Evolutionary conservation across 2,329 filamentous ascomycete genomes (phyloP).

Genomic region (Fusarium cicatricum): DNA sequence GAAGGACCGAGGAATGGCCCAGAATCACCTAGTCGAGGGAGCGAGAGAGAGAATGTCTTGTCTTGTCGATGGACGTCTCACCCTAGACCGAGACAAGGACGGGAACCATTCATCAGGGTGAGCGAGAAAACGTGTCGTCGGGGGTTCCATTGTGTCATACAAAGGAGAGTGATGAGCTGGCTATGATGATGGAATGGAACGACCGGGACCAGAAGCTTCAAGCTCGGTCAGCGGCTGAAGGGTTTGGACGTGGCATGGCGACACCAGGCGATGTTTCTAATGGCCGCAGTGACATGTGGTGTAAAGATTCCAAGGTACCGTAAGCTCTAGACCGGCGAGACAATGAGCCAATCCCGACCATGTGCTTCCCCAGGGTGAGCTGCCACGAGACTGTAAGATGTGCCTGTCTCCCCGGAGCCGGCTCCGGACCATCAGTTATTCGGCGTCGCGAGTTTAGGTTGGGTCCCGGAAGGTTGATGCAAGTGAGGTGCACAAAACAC

Average conservation of each 20-base stretch:
- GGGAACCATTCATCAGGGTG: constrained; percentile 29
- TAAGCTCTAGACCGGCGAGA: constrained; percentile 18
- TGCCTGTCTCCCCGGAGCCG: not conserved
- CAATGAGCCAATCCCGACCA: constrained; percentile 28
- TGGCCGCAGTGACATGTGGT: constrained; percentile 26
- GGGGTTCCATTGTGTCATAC: constrained; percentile 30
- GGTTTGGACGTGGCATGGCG: constrained; percentile 27
- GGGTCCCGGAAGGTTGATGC: constrained; percentile 1
- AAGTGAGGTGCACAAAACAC: constrained; percentile 8
- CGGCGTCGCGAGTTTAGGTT: not conserved
- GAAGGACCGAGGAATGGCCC: constrained; percentile 5
- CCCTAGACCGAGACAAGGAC: not conserved
- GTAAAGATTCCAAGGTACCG: constrained; percentile 6
- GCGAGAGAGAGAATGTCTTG: too few species aligned
- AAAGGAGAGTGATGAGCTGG: constrained; percentile 33
- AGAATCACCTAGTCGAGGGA: too few species aligned
- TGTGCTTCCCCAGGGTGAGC: constrained; percentile 16
- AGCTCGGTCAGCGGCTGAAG: constrained; percentile 30
- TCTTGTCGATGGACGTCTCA: constrained; percentile 6
- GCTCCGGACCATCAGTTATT: not conserved
- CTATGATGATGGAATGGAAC: constrained; percentile 33
- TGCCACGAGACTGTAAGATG: not conserved
- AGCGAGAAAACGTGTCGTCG: constrained; percentile 31
- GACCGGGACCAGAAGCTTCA: constrained; percentile 12
- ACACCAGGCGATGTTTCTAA: constrained; percentile 20